These are phyloP conservation scores for Lithospermum erythrorhizon DNA, from an alignment of 257 asterid genomes.

Conservation along the genomic window DNA sequence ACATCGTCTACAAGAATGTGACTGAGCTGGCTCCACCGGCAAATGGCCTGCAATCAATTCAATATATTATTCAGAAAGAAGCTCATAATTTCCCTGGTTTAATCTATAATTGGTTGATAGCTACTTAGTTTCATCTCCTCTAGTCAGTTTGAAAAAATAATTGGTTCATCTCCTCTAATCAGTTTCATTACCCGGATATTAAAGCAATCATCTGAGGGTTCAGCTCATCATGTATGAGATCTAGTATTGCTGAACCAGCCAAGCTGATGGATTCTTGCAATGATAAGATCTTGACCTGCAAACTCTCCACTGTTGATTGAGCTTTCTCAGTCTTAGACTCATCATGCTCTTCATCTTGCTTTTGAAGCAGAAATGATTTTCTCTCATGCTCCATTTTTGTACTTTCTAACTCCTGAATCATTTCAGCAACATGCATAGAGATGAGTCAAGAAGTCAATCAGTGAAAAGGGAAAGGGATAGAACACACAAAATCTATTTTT, in stretches of 20 bases:
- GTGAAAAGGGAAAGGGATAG: background rate
- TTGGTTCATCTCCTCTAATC: background rate
- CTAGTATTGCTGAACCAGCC: constrained; percentile 39
- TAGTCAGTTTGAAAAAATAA: background rate
- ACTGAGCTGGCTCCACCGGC: constrained; percentile 50
- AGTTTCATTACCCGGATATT: constrained; percentile 52
- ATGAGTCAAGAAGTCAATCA: constrained; percentile 1
- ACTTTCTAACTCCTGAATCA: constrained; percentile 48
- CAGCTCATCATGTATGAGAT: constrained; percentile 54
- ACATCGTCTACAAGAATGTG: constrained; percentile 24
- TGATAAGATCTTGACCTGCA: constrained; percentile 42
- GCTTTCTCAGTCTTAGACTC: constrained; percentile 47
- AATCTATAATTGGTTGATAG: too few species aligned
- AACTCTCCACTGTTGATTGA: constrained; percentile 40
- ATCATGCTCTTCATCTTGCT: constrained; percentile 62
- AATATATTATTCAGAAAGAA: too few species aligned
- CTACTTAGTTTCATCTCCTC: background rate
- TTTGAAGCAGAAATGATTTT: constrained; percentile 42
- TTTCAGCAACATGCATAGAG: background rate
- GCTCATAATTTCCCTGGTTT: too few species aligned
- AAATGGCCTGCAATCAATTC: constrained; percentile 21
- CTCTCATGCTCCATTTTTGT: constrained; percentile 56
- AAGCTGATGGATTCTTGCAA: constrained; percentile 48
- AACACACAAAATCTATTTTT: background rate
- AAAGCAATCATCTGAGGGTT: constrained; percentile 64